Evolutionary conservation across 768 basidiomycete species (phyloP).

Genomic region (Lentinula boryana): DNA sequence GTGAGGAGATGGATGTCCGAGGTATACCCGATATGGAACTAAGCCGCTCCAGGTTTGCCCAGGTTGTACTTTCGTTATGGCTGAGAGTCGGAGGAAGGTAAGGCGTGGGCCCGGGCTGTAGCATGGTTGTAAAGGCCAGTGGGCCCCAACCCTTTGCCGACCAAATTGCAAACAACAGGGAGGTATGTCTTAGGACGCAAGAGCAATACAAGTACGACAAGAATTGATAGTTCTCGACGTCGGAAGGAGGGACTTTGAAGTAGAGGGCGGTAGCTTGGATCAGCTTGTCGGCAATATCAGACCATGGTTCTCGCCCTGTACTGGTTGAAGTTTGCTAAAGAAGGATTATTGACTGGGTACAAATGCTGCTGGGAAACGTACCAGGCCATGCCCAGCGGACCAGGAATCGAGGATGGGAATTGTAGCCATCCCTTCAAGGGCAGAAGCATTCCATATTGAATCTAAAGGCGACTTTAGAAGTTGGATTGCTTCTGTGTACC

Average conservation of each 20-base stretch:
- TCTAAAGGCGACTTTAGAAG: slow-evolving; percentile 75
- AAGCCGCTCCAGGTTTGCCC: slow-evolving; percentile 57
- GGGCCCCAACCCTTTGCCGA: slow-evolving; percentile 86
- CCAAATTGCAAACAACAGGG: slow-evolving; percentile 75
- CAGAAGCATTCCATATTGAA: slow-evolving; percentile 83
- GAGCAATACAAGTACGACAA: slow-evolving; percentile 63
- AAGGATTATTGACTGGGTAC: slow-evolving; percentile 5
- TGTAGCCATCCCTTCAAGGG: slow-evolving; percentile 81
- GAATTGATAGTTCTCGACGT: slow-evolving; percentile 54
- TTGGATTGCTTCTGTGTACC: slow-evolving; percentile 82
- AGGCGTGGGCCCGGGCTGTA: slow-evolving; percentile 56
- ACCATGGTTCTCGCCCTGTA: slow-evolving; percentile 64
- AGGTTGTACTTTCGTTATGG: slow-evolving; percentile 36
- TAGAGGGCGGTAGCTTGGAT: slow-evolving; percentile 61
- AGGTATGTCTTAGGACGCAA: slow-evolving; percentile 66
- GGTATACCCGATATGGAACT: slow-evolving; percentile 65
- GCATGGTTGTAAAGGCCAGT: slow-evolving; percentile 68
- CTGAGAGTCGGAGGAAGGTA: slow-evolving; percentile 56
- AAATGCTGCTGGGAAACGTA: slow-evolving; percentile 31
- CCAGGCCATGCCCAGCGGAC: slow-evolving; percentile 67
- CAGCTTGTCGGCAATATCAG: slow-evolving; percentile 69
- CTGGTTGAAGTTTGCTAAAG: slow-evolving; percentile 50
- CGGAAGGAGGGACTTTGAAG: slow-evolving; percentile 47
- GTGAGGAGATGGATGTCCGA: slow-evolving; percentile 57
- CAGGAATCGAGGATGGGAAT: slow-evolving; percentile 79